Evolutionary conservation across 192 early-diverging fungal genomes (phyloP).

Genomic region (Rhizophlyctis rosea): DNA sequence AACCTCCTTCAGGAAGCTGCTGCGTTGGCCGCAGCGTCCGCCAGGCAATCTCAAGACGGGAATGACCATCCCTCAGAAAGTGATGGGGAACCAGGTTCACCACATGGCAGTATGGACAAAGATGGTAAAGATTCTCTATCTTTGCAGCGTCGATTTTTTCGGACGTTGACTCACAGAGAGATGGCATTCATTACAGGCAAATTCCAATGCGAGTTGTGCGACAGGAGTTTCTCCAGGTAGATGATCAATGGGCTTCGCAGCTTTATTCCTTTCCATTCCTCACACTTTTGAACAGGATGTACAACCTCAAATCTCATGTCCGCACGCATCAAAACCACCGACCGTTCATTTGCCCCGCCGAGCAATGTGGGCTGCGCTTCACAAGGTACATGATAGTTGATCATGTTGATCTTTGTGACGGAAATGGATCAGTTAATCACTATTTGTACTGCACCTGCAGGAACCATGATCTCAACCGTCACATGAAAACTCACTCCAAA

Average conservation of each 20-base stretch:
- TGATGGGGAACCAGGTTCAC: neutral
- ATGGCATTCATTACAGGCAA: no score
- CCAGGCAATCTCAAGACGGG: neutral
- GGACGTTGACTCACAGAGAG: no score
- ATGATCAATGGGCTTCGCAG: neutral
- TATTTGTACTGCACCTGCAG: slow-evolving; percentile 7
- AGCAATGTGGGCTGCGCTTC: slow-evolving; percentile 27
- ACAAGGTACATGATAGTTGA: slow-evolving; percentile 39
- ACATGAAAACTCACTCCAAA: slow-evolving; percentile 39
- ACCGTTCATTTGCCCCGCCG: slow-evolving; percentile 32
- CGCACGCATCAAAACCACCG: slow-evolving; percentile 41
- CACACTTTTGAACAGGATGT: slow-evolving; percentile 24
- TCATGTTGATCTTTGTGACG: neutral
- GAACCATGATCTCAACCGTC: slow-evolving; percentile 43
- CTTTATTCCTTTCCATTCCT: neutral
- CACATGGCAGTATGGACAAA: slow-evolving; percentile 2
- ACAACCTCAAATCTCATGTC: slow-evolving; percentile 41
- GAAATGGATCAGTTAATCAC: no score
- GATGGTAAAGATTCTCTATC: no score
- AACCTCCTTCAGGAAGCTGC: slow-evolving; percentile 25
- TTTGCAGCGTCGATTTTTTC: no score
- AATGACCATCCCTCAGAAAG: neutral
- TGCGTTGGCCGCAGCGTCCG: slow-evolving; percentile 20
- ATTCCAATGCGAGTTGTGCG: slow-evolving; percentile 24
- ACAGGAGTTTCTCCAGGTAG: slow-evolving; percentile 29